A percentile compares a stretch with the other conserved stretches of the same genome.
These are phyloP conservation scores for Candida verbasci DNA, from an alignment of 805 yeast species.

Conservation along the genomic window DNA sequence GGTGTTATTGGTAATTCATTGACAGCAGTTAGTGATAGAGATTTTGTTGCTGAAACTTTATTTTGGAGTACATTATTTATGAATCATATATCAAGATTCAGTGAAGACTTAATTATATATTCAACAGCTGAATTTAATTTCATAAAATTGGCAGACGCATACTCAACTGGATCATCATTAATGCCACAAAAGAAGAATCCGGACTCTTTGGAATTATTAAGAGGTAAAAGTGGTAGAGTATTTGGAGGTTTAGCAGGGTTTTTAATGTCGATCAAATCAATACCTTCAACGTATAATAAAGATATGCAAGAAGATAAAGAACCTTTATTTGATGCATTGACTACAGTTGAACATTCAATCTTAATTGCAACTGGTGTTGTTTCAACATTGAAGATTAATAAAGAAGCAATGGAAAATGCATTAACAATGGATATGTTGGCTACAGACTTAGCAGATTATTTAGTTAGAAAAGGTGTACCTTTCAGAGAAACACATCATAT, in stretches of 20 bases:
- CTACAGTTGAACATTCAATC: slow-evolving; percentile 90
- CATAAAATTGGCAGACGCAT: slow-evolving; percentile 90
- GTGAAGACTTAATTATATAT: slow-evolving; percentile 92
- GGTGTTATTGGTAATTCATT: slow-evolving; percentile 93
- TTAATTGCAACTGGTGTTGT: slow-evolving; percentile 95
- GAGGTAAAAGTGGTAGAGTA: slow-evolving; percentile 97
- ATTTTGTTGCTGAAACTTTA: slow-evolving; percentile 90
- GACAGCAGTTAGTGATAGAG: slow-evolving; percentile 97
- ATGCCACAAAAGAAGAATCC: slow-evolving; percentile 99
- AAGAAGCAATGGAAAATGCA: slow-evolving; percentile 76
- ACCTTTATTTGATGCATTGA: slow-evolving; percentile 88
- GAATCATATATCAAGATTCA: slow-evolving; percentile 92
- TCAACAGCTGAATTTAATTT: slow-evolving; percentile 98
- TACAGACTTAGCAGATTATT: slow-evolving; percentile 95
- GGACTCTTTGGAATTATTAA: slow-evolving; percentile 86
- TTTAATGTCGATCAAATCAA: slow-evolving; percentile 93
- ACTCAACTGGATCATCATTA: slow-evolving; percentile 95
- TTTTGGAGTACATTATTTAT: slow-evolving; percentile 94
- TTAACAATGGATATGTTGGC: slow-evolving; percentile 99
- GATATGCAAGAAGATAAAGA: slow-evolving; percentile 99
- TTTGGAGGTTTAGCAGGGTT: slow-evolving; percentile 94
- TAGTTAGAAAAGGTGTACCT: slow-evolving; percentile 97
- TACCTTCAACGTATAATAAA: slow-evolving; percentile 96
- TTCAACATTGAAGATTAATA: slow-evolving; percentile 74
- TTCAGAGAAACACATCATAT: slow-evolving; percentile 99